Evolutionary conservation across 2,329 filamentous ascomycete genomes (phyloP).

Genomic region (Trichoderma cornu-damae): DNA sequence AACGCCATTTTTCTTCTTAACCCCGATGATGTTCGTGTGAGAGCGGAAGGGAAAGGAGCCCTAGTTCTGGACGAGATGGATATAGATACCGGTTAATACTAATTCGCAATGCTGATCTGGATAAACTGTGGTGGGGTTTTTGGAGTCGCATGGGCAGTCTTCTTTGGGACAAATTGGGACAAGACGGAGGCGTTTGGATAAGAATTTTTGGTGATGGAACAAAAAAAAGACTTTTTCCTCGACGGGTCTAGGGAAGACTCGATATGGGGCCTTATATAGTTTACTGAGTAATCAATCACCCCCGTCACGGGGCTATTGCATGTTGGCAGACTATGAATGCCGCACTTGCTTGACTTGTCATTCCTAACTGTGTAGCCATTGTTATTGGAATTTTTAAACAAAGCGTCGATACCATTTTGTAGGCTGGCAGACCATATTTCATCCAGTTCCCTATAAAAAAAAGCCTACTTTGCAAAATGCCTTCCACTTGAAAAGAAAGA

Average conservation of each 20-base stretch:
- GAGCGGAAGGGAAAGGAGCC: background rate
- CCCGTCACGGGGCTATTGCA: background rate
- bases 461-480: background rate
- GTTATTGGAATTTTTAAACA: background rate
- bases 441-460: slow-evolving; percentile 4
- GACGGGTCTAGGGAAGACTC: background rate
- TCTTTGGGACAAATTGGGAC: no score
- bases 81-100: background rate
- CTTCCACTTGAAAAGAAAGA: background rate
- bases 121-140: background rate
- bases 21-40: background rate
- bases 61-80: background rate
- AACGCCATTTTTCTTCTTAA: no score
- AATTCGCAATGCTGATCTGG: background rate
- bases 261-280: background rate
- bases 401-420: background rate
- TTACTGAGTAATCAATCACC: background rate
- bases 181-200: slow-evolving; percentile 14
- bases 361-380: background rate
- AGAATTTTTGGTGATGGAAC: background rate
- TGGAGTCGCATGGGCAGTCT: slow-evolving; percentile 2
- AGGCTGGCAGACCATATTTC: background rate
- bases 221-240: background rate
- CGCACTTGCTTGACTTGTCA: background rate
- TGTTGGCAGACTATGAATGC: background rate